phyloP scores from a whole-genome alignment of 116 monocot species.

The Papilionanthe hybrid region DNA sequence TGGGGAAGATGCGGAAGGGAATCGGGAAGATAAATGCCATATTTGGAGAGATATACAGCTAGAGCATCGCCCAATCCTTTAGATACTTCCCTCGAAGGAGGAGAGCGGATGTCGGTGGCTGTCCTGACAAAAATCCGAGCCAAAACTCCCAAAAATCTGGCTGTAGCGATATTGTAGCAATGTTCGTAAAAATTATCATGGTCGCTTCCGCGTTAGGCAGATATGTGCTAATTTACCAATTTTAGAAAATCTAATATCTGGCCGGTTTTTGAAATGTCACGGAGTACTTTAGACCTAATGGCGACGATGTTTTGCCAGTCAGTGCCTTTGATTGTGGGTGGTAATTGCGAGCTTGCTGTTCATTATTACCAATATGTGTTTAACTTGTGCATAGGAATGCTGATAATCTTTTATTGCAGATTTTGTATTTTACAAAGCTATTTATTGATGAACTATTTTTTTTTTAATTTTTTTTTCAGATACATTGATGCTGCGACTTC shows the following conservation, averaged over 20 bases:
- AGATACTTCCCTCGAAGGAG: too few species aligned
- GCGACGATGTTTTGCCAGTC: not conserved
- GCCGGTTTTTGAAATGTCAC: not conserved
- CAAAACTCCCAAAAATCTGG: too few species aligned
- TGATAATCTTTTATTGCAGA: not conserved
- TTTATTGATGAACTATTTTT: not conserved
- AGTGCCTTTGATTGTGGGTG: not conserved
- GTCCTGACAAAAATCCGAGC: too few species aligned
- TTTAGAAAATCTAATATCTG: not conserved
- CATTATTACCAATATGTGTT: not conserved
- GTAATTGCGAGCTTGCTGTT: not conserved
- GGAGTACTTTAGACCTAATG: not conserved
- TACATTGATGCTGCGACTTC: conserved; percentile 79
- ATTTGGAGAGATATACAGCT: too few species aligned
- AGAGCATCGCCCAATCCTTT: too few species aligned
- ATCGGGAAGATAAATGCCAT: too few species aligned
- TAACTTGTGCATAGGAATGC: not conserved
- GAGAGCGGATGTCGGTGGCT: too few species aligned
- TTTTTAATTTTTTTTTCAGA: conserved; percentile 27
- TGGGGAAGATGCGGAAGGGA: too few species aligned
- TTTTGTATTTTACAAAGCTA: not conserved
- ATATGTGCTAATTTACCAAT: not conserved
- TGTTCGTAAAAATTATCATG: too few species aligned
- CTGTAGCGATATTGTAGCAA: too few species aligned
- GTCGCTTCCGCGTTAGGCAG: not conserved